These are phyloP conservation scores for Umbelopsis ramanniana DNA, from an alignment of 192 early-diverging fungal genomes.

Conservation along the genomic window DNA sequence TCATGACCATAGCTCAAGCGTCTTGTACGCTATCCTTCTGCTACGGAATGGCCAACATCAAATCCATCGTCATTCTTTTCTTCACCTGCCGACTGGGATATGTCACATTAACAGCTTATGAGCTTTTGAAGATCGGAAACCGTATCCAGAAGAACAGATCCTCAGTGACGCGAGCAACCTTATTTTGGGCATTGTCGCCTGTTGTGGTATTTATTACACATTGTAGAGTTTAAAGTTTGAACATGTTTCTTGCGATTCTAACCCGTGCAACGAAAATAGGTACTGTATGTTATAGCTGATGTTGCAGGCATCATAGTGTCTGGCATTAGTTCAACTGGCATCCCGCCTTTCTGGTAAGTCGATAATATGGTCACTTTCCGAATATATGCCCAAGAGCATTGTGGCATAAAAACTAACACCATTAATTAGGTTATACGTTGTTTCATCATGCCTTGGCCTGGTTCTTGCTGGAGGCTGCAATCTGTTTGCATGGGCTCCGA, in stretches of 20 bases:
- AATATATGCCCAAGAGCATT: too few species aligned
- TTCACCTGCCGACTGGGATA: conserved; percentile 14
- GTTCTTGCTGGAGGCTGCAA: conserved; percentile 13
- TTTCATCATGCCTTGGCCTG: neutral
- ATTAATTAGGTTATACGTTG: neutral
- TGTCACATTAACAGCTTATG: conserved; percentile 12
- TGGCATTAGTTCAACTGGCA: neutral
- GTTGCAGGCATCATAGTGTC: conserved; percentile 2
- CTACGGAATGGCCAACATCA: neutral
- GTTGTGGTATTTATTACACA: neutral
- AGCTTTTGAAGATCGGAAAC: conserved; percentile 5
- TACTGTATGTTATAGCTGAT: conserved; percentile 5
- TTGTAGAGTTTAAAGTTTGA: too few species aligned
- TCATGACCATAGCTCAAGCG: conserved; percentile 8
- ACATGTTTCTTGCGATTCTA: too few species aligned
- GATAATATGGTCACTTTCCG: neutral
- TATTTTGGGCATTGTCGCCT: conserved; percentile 10
- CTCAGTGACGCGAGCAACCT: neutral
- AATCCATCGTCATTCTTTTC: neutral
- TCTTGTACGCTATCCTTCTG: neutral
- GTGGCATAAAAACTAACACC: too few species aligned
- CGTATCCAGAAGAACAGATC: neutral
- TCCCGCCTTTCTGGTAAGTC: conserved; percentile 1
- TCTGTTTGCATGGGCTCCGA: neutral
- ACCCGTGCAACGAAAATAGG: neutral